Conservation (phyloP, 2,329 filamentous ascomycete genomes). For the Penicillium paneum region DNA sequence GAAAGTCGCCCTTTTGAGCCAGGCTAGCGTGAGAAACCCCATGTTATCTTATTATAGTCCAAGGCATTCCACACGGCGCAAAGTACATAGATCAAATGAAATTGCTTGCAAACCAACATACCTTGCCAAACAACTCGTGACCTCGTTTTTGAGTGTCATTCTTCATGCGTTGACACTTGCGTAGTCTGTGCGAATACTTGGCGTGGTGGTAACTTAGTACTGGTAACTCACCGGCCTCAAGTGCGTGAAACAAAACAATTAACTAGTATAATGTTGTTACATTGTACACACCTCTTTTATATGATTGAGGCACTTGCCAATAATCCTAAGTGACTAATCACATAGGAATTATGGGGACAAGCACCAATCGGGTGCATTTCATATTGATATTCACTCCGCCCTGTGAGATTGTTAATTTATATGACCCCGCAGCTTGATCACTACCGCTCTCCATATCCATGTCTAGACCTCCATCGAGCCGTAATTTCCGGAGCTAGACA, state of each 20-base stretch:
- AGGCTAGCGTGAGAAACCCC: not conserved
- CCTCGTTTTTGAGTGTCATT: not conserved
- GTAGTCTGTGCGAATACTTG: constrained; percentile 1
- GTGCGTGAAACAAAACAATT: not conserved
- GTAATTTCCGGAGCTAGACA: constrained; percentile 4
- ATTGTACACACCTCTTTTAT: no score
- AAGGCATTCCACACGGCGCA: constrained; percentile 2
- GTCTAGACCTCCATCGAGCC: not conserved
- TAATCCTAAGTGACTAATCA: not conserved
- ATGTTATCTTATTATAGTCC: not conserved
- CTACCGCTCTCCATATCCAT: not conserved
- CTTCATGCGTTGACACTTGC: not conserved
- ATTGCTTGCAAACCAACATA: not conserved
- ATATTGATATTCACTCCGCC: not conserved
- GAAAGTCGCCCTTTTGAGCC: not conserved
- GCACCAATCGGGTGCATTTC: constrained; percentile 12
- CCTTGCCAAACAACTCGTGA: not conserved
- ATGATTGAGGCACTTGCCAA: constrained; percentile 5
- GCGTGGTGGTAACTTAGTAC: not conserved
- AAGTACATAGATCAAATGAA: not conserved
- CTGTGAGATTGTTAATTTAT: not conserved
- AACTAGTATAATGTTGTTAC: not conserved
- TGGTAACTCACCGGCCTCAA: not conserved
- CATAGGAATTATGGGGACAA: not conserved
- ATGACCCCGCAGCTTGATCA: constrained; percentile 9